Conservation (phyloP, 2,329 filamentous ascomycete species). For the Dactylellina sp. region DNA sequence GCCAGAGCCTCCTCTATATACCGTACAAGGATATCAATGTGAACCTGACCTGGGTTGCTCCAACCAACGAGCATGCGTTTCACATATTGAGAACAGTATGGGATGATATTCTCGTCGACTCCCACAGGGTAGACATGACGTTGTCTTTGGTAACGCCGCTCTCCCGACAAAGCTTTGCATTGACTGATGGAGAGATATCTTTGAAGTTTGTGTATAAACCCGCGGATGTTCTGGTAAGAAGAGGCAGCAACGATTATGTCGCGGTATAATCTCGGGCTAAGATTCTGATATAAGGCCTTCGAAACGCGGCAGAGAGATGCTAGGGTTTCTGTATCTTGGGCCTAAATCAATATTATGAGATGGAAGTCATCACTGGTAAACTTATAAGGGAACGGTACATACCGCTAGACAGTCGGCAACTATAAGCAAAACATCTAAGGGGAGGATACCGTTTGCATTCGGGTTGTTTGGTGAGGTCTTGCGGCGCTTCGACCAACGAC, state of each 20-base stretch:
- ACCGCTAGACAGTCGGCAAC: slow-evolving; percentile 38
- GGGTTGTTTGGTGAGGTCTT: slow-evolving; percentile 6
- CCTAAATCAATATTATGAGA: background rate
- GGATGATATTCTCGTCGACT: slow-evolving; percentile 2
- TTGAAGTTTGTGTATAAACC: slow-evolving; percentile 15
- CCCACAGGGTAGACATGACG: background rate
- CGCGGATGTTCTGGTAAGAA: slow-evolving; percentile 23
- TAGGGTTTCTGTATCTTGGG: slow-evolving; percentile 27
- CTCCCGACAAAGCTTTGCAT: slow-evolving; percentile 1
- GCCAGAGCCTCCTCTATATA: slow-evolving; percentile 18
- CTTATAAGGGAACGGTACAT: background rate
- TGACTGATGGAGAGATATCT: slow-evolving; percentile 26
- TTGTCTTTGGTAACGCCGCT: slow-evolving; percentile 2
- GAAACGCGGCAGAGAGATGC: slow-evolving; percentile 35
- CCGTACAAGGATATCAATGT: background rate
- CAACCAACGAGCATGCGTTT: slow-evolving; percentile 35
- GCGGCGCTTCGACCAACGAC: slow-evolving; percentile 11
- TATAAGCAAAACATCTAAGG: slow-evolving; percentile 40
- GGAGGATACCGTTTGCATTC: slow-evolving; percentile 20
- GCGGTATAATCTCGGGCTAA: slow-evolving; percentile 32
- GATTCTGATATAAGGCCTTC: slow-evolving; percentile 23
- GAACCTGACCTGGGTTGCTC: slow-evolving; percentile 27
- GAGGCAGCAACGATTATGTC: slow-evolving; percentile 26
- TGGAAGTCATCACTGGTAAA: background rate
- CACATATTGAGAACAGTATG: slow-evolving; percentile 35